These are phyloP conservation scores for Suillus alpinus DNA, from an alignment of 768 basidiomycete species.

Conservation along the genomic window DNA sequence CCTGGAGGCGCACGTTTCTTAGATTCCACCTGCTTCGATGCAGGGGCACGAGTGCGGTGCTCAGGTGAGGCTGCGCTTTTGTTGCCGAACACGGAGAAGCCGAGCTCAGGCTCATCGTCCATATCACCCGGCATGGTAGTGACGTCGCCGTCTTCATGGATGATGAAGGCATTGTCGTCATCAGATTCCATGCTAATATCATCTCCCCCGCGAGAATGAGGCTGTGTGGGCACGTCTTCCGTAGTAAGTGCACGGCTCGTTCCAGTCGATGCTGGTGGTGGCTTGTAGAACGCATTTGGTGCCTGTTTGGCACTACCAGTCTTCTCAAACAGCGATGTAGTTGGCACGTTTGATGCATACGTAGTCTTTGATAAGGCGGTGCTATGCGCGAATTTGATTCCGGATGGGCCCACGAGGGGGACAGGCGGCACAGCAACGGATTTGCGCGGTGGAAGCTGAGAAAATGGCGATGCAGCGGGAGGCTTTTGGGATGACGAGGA, in stretches of 20 bases:
- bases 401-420: constrained; percentile 13
- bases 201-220: constrained; percentile 3
- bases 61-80: constrained; percentile 11
- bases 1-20: constrained; percentile 40
- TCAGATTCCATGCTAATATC: constrained; percentile 16
- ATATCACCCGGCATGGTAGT: constrained; percentile 1
- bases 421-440: not conserved
- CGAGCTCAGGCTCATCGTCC: constrained; percentile 16
- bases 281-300: constrained; percentile 68
- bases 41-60: constrained; percentile 11
- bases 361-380: constrained; percentile 3
- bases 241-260: constrained; percentile 14
- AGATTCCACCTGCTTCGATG: constrained; percentile 12
- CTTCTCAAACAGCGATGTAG: constrained; percentile 40
- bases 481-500: not conserved
- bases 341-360: not conserved
- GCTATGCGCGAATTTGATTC: constrained; percentile 6
- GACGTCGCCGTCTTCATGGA: constrained; percentile 3
- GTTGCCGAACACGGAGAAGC: constrained; percentile 29
- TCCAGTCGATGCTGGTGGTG: constrained; percentile 31
- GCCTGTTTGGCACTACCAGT: constrained; percentile 47
- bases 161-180: constrained; percentile 5
- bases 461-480: not conserved
- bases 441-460: constrained; percentile 4
- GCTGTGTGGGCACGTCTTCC: constrained; percentile 8